Evolutionary conservation across 2,329 filamentous ascomycete species (phyloP), one percentile per base, ranked within the genome.

Genomic region (Ceratocystis harringtonii): DNA sequence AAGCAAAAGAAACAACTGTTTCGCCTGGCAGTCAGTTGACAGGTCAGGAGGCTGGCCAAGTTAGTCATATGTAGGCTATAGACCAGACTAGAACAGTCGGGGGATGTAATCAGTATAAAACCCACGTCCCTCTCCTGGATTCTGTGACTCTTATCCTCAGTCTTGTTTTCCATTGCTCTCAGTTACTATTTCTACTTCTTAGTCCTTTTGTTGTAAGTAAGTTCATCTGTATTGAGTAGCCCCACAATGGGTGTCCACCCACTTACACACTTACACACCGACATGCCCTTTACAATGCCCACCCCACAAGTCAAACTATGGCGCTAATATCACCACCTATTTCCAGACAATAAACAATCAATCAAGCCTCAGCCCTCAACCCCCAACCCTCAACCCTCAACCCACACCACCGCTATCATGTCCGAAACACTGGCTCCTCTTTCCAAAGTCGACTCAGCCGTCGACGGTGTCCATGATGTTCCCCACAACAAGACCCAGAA

Each of bases 401-500:
- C 10, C 36, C 62, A 25, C 65, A 62, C 66, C 36, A 68, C 60
- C 41, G 60, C 32, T 70, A 75, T 68, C 72, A 76, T 77, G 74
- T 73, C 78, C 69, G 78, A 79, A 75, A 67, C 66, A 62, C 50
- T 67, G 30, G 64, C 66, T 30, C 83, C 87, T 72, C 84, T 95
- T 74, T 82, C 83, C 77, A 95, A 95, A 81, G 85, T 96, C 79
- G 92, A 96, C 78, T 96, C 92, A 68, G 90, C 90, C 79, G 85
- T 95, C 73, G 86, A 90, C 74, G 89, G 90, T 76, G 77, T 92
- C 72, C 45, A 62, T 28, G 63, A 68, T 41, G 52, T 65, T 1
- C 52, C 62, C 44, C 63, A 65, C 30, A 55, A 63, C 57, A 65
- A 65, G 64, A 85, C 67, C 82, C 87, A 43, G 73, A 77, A 77